Evolutionary conservation across 306 rosid species (phyloP).

Genomic region (Cyclanthera cordifolia): DNA sequence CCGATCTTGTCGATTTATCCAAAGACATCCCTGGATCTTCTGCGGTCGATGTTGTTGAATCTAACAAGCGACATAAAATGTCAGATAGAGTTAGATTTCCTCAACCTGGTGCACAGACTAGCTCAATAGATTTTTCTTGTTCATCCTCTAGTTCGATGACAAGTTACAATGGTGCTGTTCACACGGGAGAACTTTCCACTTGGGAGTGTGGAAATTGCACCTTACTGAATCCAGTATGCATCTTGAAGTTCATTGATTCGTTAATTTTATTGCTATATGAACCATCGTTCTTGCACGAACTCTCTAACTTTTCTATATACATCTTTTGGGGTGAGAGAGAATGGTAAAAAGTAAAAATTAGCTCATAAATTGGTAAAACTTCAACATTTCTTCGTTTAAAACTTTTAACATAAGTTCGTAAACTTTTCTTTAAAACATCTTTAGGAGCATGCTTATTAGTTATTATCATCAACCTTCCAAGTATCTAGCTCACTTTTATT

Average conservation of each 20-base stretch:
- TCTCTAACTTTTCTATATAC: too few species aligned
- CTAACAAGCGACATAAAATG: constrained; percentile 20
- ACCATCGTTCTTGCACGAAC: neutral
- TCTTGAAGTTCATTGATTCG: constrained; percentile 7
- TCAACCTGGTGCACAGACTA: constrained; percentile 24
- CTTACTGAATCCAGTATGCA: constrained; percentile 62
- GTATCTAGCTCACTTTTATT: too few species aligned
- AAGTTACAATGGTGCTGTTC: constrained; percentile 12
- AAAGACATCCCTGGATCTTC: constrained; percentile 18
- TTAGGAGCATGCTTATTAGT: neutral
- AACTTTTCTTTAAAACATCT: too few species aligned
- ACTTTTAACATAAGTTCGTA: neutral
- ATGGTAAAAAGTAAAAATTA: neutral
- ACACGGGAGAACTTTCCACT: constrained; percentile 33
- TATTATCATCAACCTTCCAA: neutral
- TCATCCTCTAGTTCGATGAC: constrained; percentile 19
- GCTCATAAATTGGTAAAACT: neutral
- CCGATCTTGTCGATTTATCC: constrained; percentile 34
- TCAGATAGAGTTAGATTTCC: constrained; percentile 22
- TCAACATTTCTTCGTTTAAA: neutral
- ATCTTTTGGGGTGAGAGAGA: neutral
- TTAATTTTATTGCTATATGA: neutral
- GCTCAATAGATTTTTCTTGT: constrained; percentile 22
- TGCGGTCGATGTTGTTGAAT: constrained; percentile 13
- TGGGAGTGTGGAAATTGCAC: constrained; percentile 84